A percentile compares a stretch with the other conserved stretches of the same genome.
phyloP scores from a whole-genome alignment of 1,139 yeast genomes.

The Hansenula lynferdii region DNA sequence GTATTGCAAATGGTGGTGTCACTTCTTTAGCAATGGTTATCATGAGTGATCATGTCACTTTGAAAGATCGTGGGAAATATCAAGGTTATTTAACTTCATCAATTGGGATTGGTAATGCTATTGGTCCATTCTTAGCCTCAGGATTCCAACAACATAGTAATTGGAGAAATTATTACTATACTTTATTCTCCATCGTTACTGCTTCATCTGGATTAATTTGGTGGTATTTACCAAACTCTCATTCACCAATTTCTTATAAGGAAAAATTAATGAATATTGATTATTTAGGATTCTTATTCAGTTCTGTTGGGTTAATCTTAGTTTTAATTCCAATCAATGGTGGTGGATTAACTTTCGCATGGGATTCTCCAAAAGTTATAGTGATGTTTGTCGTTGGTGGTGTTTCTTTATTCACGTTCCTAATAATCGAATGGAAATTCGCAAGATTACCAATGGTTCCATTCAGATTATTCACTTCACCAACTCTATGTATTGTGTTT shows the following conservation, averaged over 20 bases:
- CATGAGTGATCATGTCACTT: slow-evolving; percentile 32
- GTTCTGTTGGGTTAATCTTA: slow-evolving; percentile 38
- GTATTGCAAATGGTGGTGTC: slow-evolving; percentile 36
- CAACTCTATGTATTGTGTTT: slow-evolving; percentile 34
- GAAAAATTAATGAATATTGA: slow-evolving; percentile 39
- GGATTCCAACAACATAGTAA: slow-evolving; percentile 32
- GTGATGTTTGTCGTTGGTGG: slow-evolving; percentile 42
- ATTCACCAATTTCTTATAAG: slow-evolving; percentile 2
- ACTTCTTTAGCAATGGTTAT: slow-evolving; percentile 31
- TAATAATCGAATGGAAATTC: slow-evolving; percentile 42
- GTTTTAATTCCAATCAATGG: slow-evolving; percentile 45
- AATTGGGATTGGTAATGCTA: slow-evolving; percentile 46
- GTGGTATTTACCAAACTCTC: slow-evolving; percentile 3
- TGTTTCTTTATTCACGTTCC: slow-evolving; percentile 32
- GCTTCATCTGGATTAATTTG: slow-evolving; percentile 15
- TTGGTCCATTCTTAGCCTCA: slow-evolving; percentile 55
- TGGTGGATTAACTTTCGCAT: slow-evolving; percentile 43
- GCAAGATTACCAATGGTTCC: slow-evolving; percentile 55
- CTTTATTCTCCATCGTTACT: slow-evolving; percentile 37
- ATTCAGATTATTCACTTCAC: slow-evolving; percentile 33
- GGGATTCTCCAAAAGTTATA: slow-evolving; percentile 46
- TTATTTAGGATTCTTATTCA: slow-evolving; percentile 39
- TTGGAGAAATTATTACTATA: slow-evolving; percentile 32
- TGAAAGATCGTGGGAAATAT: slow-evolving; percentile 33
- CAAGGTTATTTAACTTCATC: slow-evolving; percentile 41